Percentiles rank a stretch among this genome's conserved stretches.
Conservation (phyloP, 2,329 filamentous ascomycete species). For the Fusarium ambrosium region DNA sequence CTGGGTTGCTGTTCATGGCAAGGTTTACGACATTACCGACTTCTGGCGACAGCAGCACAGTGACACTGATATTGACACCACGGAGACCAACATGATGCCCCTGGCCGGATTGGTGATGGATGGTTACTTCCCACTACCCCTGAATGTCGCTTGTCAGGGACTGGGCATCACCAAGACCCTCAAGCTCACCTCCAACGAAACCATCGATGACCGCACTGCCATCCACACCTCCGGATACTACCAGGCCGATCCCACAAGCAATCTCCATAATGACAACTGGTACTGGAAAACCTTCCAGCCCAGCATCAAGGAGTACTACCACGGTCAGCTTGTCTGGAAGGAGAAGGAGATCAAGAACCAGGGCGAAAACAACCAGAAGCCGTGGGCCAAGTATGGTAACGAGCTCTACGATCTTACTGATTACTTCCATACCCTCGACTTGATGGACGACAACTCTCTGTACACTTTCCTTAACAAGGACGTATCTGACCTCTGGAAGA, state of each 20-base stretch:
- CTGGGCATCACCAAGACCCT: slow-evolving; percentile 73
- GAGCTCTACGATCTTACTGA: slow-evolving; percentile 91
- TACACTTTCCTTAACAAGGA: slow-evolving; percentile 81
- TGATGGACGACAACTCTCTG: slow-evolving; percentile 63
- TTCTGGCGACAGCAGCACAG: slow-evolving; percentile 91
- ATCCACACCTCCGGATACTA: slow-evolving; percentile 78
- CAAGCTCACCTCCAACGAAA: slow-evolving; percentile 74
- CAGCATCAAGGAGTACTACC: slow-evolving; percentile 86
- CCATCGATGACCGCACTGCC: slow-evolving; percentile 67
- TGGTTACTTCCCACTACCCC: slow-evolving; percentile 85
- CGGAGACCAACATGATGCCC: slow-evolving; percentile 76
- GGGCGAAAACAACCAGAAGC: slow-evolving; percentile 75
- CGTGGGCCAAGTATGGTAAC: slow-evolving; percentile 84
- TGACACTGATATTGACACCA: slow-evolving; percentile 74
- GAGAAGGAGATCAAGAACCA: slow-evolving; percentile 70
- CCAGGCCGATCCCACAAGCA: slow-evolving; percentile 66
- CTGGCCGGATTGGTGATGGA: slow-evolving; percentile 86
- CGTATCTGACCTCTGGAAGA: slow-evolving; percentile 76
- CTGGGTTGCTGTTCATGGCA: slow-evolving; percentile 88
- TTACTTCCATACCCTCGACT: slow-evolving; percentile 83
- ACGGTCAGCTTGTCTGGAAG: slow-evolving; percentile 86
- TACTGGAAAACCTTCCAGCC: slow-evolving; percentile 82
- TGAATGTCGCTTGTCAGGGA: slow-evolving; percentile 80
- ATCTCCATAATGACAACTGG: slow-evolving; percentile 77
- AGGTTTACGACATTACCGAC: slow-evolving; percentile 91